Base-by-base conservation (phyloP, 2,329 filamentous ascomycete species). In the Ceratocystis alfenasii region DNA sequence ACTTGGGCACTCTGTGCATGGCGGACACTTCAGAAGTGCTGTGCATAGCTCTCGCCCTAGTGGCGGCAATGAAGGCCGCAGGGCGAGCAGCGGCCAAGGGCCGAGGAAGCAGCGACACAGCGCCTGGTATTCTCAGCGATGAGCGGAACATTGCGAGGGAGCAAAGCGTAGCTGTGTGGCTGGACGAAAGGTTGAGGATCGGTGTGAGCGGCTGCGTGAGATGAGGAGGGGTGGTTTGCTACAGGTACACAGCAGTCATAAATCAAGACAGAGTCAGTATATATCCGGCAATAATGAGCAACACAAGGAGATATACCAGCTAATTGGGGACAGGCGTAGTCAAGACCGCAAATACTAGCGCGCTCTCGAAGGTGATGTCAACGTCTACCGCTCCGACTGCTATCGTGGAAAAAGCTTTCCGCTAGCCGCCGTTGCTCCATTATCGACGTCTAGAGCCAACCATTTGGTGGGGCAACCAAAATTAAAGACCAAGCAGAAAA, bases 91-190 rank as follows among this genome's bases (percentile, higher is more conserved):
- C 75, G 69, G 44, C 55, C 2, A 62, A 12, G 6, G 60, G 66
- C 46, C 33, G 53, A 48, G 41, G 53, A 48, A 33, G 28, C 44
- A 64, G 70, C 75, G 73, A 67, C 74, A 75, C 71, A 68, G 74
- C 73, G 70, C 77, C 76, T 68, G 80, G 79, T 76, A 79, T 76
- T 72, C 80, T 78, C 79, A 83, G 76, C 76, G 79, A 76, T 65
- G 81, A 76, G 71, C 80, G 79, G 70, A 84, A 74, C 82, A 84
- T 80, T 68, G 71, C 45, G 46, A 12, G 44, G 62, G 25, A 53
- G 62, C 25, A 22, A 53, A 5, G 17, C 20, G 20, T 28, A 17
- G 48, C 48, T 20, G 22, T 50, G 20, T 10, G 7, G 48, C 20
- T 12, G 48, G 25, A 65, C 20, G 22, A 30, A 41, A 46, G 20